Base-by-base conservation (phyloP, 2,329 filamentous ascomycete genomes). In the Talaromyces rugulosus region DNA sequence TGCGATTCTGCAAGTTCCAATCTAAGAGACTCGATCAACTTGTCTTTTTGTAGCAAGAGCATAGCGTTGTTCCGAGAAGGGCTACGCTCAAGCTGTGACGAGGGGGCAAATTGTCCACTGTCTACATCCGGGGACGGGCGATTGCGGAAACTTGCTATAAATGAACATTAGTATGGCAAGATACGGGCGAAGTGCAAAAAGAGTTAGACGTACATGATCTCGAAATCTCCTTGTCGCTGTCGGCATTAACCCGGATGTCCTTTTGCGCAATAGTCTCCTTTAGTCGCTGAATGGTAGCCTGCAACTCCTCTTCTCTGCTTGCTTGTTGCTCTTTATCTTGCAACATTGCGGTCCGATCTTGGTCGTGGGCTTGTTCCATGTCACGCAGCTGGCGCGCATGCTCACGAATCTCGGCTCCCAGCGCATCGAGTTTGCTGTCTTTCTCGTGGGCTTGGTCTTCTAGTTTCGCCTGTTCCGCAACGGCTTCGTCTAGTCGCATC, bases 1-100 rank as follows among this genome's bases (percentile, higher is more conserved):
- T 98, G 93, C 27, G 91, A 89, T 76, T 98, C 95, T 51, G 95
- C 94, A 56, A 99, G 84, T 75, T 99, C 95, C 30, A 98, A 85
- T 61, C 94, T 87, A 65, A 99, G 82, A 11, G 90, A 92, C 75
- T 98, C 94, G 69, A 99, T 98, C 63, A 97, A 82, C 78, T 96
- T 95, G 78, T 99, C 95, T 76, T 98, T 99, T 75, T 98, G 93
- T 68, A 96, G 83, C 57, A 98, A 85, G 58, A 96, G 82, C 75
- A 94, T 96, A 14, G 92, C 96, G 76, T 90, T 94, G 74, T 91
- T 96, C 66, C 90, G 86, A 36, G 92, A 96, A 70, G 96, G 91
- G 82, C 91, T 96, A 66, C 92, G 89, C 69, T 94, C 88, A 59
- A 96, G 78, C 4, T 91, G 92, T 16, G 89, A 89, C 1, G 92